Base-by-base conservation (phyloP, 768 basidiomycete species). In the Clathrus columnatus region DNA sequence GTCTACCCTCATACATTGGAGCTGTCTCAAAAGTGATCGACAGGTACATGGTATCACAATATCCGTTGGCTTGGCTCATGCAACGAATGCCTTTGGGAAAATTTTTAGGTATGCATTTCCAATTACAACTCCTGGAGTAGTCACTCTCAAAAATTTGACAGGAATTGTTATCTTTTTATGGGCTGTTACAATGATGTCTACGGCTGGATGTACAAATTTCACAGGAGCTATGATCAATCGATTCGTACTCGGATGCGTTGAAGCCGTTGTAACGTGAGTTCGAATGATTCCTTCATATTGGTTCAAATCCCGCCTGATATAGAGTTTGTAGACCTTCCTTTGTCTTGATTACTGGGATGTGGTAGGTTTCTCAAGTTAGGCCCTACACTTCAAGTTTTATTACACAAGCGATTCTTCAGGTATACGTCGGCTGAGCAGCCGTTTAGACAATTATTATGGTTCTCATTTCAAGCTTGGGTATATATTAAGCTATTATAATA, bases 171-270 rank as follows among this genome's bases (percentile, higher is more conserved):
- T 63, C 21, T 61, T 67, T 27, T 51, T 70, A 27, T 71, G 70
- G 70, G 68, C 67, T n/a, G 61, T 66, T n/a, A 63, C 68, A 30
- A 62, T 67, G 28, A 66, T 69, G 63, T 59, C 61, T 17, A 67
- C 63, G 7, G 66, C 67, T n/a, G 64, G 61, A 26, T 60, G 61
- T 26, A 52, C 58, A 27, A 61, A 61, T 5, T 68, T 68, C 28
- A 50, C 63, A 0, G 65, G 64, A 2, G 65, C 61, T 2, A 57
- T 68, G 58, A 61, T 59, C 21, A 64, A 63, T 56, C 64, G 67
- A 3, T 57, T 68, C 51, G 47, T 67, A 44, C 60, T 68, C 4
- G 67, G 67, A 7, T 20, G 56, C 4, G 50, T 68, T 20, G 67
- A 68, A 50, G 54, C 65, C 3, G 64, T 61, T 42, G 65, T 67